Percentiles rank a stretch among this genome's conserved stretches.
phyloP scores from a whole-genome alignment of 2,329 filamentous ascomycete species.

The Stenocarpella maydis region DNA sequence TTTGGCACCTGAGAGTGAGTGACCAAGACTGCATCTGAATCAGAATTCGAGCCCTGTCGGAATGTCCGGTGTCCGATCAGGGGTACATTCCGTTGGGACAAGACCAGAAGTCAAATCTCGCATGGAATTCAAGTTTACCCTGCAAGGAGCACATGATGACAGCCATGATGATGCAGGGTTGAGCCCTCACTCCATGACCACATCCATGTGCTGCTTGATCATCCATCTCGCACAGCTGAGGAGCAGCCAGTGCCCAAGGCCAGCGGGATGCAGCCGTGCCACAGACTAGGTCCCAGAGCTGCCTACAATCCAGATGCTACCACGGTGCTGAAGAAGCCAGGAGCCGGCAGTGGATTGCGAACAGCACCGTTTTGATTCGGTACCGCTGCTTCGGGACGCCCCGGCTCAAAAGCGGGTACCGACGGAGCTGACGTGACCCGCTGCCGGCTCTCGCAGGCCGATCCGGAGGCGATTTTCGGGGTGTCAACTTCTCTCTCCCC shows the following conservation, averaged over 20 bases:
- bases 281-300: too few relatives aligned
- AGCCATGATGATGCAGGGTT: background rate
- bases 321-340: background rate
- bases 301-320: background rate
- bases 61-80: constrained; percentile 2
- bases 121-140: background rate
- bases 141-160: background rate
- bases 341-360: background rate
- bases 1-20: constrained; percentile 14
- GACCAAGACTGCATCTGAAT: constrained; percentile 13
- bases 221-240: background rate
- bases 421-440: constrained; percentile 29
- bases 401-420: constrained; percentile 30
- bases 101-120: background rate
- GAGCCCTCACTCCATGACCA: constrained; percentile 3
- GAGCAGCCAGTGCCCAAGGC: background rate
- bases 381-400: constrained; percentile 19
- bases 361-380: constrained; percentile 21
- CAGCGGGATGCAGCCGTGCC: too few relatives aligned
- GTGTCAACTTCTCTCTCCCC: background rate
- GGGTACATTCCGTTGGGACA: background rate
- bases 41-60: background rate
- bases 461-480: constrained; percentile 28
- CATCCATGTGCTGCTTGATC: background rate
- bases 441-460: constrained; percentile 32